Conservation (phyloP, 2,329 filamentous ascomycete species). For the Pochonia chlamydosporia region DNA sequence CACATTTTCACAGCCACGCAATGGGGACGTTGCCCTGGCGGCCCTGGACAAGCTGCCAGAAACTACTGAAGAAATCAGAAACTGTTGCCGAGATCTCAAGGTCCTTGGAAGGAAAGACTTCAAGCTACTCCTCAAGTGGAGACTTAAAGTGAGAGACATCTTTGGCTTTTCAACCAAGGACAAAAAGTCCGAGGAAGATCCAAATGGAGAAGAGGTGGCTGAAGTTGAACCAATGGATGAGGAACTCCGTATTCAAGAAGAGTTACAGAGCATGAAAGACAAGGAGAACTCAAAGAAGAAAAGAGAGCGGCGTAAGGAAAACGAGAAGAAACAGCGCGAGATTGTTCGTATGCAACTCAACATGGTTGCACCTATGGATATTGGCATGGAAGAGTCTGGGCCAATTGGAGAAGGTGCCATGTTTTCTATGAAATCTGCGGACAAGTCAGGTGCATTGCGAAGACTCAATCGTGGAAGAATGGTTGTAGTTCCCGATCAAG, state of each 20-base stretch:
- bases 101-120: constrained; percentile 93
- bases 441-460: constrained; percentile 65
- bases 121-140: constrained; percentile 82
- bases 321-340: constrained; percentile 90
- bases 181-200: constrained; percentile 55
- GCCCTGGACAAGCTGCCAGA: constrained; percentile 81
- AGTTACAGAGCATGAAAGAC: constrained; percentile 77
- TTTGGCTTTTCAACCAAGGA: constrained; percentile 69
- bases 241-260: constrained; percentile 82
- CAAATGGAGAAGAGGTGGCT: constrained; percentile 54
- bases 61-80: constrained; percentile 75
- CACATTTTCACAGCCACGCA: constrained; percentile 71
- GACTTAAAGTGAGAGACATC: constrained; percentile 79
- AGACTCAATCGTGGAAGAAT: constrained; percentile 67
- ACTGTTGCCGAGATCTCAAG: constrained; percentile 77
- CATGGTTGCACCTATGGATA: constrained; percentile 94
- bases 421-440: constrained; percentile 78
- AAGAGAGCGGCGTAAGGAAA: constrained; percentile 78
- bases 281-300: constrained; percentile 71
- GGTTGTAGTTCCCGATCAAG: constrained; percentile 56
- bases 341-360: constrained; percentile 95
- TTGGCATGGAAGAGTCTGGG: constrained; percentile 82
- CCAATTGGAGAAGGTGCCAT: constrained; percentile 75
- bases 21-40: constrained; percentile 79
- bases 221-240: constrained; percentile 90